These are phyloP conservation scores for Anisodus acutangulus DNA, from an alignment of 257 asterid genomes.

Conservation along the genomic window DNA sequence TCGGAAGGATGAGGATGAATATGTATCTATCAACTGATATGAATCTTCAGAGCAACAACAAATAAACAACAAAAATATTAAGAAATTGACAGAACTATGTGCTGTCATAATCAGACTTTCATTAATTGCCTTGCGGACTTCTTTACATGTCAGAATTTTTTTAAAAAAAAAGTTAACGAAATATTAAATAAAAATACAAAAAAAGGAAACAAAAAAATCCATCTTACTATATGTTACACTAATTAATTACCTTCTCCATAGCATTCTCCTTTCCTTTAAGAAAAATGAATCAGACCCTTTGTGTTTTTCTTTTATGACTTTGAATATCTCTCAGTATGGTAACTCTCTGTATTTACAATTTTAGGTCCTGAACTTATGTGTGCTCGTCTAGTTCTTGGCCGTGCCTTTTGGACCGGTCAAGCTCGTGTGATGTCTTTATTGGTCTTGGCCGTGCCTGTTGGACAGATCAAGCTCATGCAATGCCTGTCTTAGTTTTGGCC, in stretches of 20 bases:
- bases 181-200: neutral
- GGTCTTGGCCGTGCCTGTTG: neutral
- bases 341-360: conserved; percentile 37
- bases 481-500: too few species aligned
- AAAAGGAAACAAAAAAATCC: neutral
- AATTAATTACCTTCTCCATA: conserved; percentile 7
- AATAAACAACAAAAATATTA: neutral
- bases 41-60: conserved; percentile 18
- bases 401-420: neutral
- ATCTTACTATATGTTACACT: conserved; percentile 21
- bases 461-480: neutral
- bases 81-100: conserved; percentile 28
- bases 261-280: conserved; percentile 5
- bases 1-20: conserved; percentile 23
- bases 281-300: conserved; percentile 21
- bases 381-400: neutral
- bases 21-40: neutral
- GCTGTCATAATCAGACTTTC: conserved; percentile 21
- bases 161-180: neutral
- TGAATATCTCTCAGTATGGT: neutral
- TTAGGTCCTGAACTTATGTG: neutral
- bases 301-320: too few species aligned
- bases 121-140: conserved; percentile 46
- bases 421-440: neutral
- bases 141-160: conserved; percentile 28